These are phyloP conservation scores for Amanita polypyramis DNA, from an alignment of 768 basidiomycete genomes.

Conservation along the genomic window DNA sequence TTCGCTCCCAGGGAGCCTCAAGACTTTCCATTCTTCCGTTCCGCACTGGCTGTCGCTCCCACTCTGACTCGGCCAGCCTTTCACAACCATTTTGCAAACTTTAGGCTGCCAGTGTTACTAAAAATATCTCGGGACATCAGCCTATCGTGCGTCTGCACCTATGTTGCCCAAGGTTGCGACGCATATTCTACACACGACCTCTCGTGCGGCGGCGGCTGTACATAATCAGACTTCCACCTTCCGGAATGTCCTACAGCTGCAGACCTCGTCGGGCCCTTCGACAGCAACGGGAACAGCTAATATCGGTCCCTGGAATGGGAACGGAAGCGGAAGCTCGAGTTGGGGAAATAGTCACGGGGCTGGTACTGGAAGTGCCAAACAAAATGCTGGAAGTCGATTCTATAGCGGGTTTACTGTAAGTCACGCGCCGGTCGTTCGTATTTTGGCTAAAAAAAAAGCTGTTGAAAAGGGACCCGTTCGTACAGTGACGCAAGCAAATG, in stretches of 20 bases:
- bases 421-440: conserved; percentile 11
- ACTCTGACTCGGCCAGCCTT: not conserved
- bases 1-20: not conserved
- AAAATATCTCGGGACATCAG: not conserved
- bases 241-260: conserved; percentile 68
- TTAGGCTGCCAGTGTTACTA: not conserved
- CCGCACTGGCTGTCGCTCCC: not conserved
- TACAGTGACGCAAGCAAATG: conserved; percentile 63
- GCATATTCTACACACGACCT: conserved; percentile 65
- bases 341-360: conserved; percentile 39
- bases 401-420: conserved; percentile 59
- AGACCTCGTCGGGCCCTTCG: conserved; percentile 39
- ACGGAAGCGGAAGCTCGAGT: conserved; percentile 38
- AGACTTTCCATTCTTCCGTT: not conserved
- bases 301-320: conserved; percentile 30
- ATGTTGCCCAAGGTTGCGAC: conserved; percentile 84
- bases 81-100: not conserved
- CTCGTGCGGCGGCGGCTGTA: conserved; percentile 65
- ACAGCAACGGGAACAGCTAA: conserved; percentile 23
- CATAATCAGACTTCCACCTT: conserved; percentile 65
- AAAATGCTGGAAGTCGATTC: conserved; percentile 61
- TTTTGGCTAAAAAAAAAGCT: not conserved
- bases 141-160: conserved; percentile 8
- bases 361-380: conserved; percentile 65
- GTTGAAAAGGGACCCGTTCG: conserved; percentile 54